These are phyloP conservation scores for Ogataea hybrid DNA, from an alignment of 1,139 yeast genomes.

Conservation along the genomic window DNA sequence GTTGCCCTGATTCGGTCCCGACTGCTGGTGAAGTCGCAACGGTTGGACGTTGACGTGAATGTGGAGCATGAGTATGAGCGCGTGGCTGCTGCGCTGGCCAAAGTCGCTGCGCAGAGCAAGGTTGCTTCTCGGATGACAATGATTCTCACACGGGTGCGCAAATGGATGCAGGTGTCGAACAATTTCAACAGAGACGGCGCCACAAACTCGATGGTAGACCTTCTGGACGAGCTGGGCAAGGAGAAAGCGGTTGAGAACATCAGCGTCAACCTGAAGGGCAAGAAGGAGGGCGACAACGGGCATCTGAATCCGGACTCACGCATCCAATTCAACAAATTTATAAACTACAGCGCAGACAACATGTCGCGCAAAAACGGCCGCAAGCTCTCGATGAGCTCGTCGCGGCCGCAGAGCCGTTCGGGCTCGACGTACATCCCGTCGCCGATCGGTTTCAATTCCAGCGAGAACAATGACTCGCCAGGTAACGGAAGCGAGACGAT, in stretches of 20 bases:
- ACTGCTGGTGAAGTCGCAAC: constrained; percentile 41
- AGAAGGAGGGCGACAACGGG: constrained; percentile 24
- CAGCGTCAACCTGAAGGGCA: constrained; percentile 32
- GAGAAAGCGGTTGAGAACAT: constrained; percentile 47
- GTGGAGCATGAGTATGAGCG: constrained; percentile 39
- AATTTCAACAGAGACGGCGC: constrained; percentile 36
- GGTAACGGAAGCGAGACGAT: not conserved
- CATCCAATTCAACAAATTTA: constrained; percentile 27
- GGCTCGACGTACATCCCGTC: constrained; percentile 17
- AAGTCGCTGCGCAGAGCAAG: constrained; percentile 34
- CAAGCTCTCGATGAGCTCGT: not conserved
- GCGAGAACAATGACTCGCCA: constrained; percentile 1
- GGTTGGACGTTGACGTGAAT: constrained; percentile 35
- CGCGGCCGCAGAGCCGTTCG: constrained; percentile 3
- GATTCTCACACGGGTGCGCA: constrained; percentile 43
- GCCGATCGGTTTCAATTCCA: constrained; percentile 19
- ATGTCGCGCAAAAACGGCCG: constrained; percentile 8
- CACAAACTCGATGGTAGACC: constrained; percentile 39
- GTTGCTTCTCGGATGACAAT: constrained; percentile 44
- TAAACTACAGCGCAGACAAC: constrained; percentile 24
- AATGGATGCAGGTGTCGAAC: constrained; percentile 47
- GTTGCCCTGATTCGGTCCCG: constrained; percentile 46
- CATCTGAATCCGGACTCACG: constrained; percentile 24
- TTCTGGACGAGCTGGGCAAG: constrained; percentile 44
- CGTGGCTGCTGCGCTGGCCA: constrained; percentile 28